These are phyloP conservation scores for Termitomyces sp. DNA, from an alignment of 768 basidiomycete genomes.

Conservation along the genomic window DNA sequence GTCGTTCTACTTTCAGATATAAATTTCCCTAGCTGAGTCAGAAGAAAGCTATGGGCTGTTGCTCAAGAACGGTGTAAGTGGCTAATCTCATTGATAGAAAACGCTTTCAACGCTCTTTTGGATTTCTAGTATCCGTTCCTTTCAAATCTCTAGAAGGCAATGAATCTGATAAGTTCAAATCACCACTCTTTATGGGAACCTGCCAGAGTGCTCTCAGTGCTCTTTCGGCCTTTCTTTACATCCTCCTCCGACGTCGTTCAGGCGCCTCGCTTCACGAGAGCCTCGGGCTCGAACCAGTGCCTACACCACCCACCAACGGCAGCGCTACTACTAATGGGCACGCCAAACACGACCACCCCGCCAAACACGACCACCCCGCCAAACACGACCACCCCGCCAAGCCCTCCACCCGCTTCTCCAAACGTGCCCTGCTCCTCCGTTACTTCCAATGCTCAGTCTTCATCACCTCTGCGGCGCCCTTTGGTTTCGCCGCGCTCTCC, in stretches of 20 bases:
- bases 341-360: slow-evolving; percentile 26
- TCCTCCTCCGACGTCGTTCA: slow-evolving; percentile 54
- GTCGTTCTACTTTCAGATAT: slow-evolving; percentile 18
- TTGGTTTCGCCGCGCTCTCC: slow-evolving; percentile 91
- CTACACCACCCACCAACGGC: slow-evolving; percentile 19
- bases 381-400: slow-evolving; percentile 27
- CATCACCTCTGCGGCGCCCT: slow-evolving; percentile 89
- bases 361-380: no score
- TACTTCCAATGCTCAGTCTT: slow-evolving; percentile 85
- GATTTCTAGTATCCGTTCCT: slow-evolving; percentile 68
- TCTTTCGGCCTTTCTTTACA: slow-evolving; percentile 73
- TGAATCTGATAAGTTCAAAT: slow-evolving; percentile 72
- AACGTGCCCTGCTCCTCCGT: slow-evolving; percentile 51
- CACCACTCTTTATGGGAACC: slow-evolving; percentile 79
- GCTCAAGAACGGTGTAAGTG: slow-evolving; percentile 88
- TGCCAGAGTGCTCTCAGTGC: slow-evolving; percentile 79
- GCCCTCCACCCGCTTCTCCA: slow-evolving; percentile 29
- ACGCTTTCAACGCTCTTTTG: neutral
- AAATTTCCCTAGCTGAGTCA: neutral
- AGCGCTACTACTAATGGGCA: slow-evolving; percentile 18
- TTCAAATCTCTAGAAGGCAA: slow-evolving; percentile 66
- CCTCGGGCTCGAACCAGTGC: slow-evolving; percentile 53
- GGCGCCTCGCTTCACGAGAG: slow-evolving; percentile 47
- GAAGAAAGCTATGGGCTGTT: slow-evolving; percentile 74
- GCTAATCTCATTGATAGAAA: neutral